These are phyloP conservation scores for Lachnellula subtilissima DNA, from an alignment of 2,329 filamentous ascomycete species.

Conservation along the genomic window DNA sequence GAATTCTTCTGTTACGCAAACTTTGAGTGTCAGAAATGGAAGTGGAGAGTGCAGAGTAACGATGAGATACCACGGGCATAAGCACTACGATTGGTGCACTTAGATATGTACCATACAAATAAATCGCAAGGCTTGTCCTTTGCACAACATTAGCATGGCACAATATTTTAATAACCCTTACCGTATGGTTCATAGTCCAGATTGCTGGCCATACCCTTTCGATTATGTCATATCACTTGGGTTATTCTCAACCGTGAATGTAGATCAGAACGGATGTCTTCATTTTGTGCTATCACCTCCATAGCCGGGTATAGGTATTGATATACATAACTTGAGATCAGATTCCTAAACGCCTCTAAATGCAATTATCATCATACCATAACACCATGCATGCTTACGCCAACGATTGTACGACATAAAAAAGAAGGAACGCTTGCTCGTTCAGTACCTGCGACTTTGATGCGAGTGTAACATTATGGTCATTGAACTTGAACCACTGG, in stretches of 20 bases:
- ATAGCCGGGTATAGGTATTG: conserved; percentile 5
- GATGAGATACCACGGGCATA: background rate
- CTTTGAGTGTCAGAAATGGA: conserved; percentile 59
- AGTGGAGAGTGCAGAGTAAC: conserved; percentile 27
- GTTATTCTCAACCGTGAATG: no score
- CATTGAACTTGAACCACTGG: conserved; percentile 95
- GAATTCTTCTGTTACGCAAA: conserved; percentile 78
- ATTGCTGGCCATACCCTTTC: no score
- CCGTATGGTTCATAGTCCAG: no score
- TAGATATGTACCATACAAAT: no score
- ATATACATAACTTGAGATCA: conserved; percentile 1
- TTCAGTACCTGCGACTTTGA: conserved; percentile 78
- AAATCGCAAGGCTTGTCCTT: no score
- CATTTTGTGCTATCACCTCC: background rate
- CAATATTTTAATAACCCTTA: no score
- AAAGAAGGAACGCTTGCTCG: conserved; percentile 84
- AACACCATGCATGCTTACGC: conserved; percentile 2
- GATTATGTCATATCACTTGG: no score
- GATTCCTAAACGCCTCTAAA: conserved; percentile 4
- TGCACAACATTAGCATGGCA: no score
- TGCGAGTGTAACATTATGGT: conserved; percentile 84
- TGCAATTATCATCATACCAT: conserved; percentile 1
- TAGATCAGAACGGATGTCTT: background rate
- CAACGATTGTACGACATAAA: conserved; percentile 67
- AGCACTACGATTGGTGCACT: background rate